A percentile compares a stretch with the other conserved stretches of the same genome.
Conservation (phyloP, 352 stramenopile genomes). For the Pythium plurisporium region DNA sequence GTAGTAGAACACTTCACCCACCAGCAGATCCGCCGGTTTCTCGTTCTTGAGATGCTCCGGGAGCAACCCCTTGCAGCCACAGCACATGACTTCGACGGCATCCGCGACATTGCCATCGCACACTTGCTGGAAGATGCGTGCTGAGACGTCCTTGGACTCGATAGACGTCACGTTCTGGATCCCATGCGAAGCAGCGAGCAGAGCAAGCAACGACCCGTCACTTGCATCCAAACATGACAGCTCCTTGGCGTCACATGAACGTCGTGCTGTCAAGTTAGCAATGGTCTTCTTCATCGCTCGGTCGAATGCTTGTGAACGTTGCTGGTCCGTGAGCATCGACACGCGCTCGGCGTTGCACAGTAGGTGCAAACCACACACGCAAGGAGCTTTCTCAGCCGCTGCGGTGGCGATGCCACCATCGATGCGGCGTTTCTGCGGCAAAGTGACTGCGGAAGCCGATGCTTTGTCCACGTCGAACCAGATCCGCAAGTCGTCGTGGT, state of each 20-base stretch:
- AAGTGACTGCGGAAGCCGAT: conserved; percentile 3
- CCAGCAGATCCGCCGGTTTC: conserved; percentile 47
- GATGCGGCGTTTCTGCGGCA: conserved; percentile 30
- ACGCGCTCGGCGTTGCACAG: conserved; percentile 79
- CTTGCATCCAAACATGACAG: conserved; percentile 70
- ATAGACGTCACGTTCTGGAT: conserved; percentile 60
- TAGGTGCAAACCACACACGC: conserved; percentile 69
- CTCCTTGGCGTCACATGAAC: conserved; percentile 12
- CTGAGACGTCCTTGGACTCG: conserved; percentile 79
- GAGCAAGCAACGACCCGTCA: conserved; percentile 60
- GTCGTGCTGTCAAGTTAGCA: conserved; percentile 6
- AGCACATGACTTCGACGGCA: conserved; percentile 48
- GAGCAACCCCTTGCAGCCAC: conserved; percentile 60
- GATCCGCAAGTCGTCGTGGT: conserved; percentile 71
- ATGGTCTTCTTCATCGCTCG: conserved; percentile 38
- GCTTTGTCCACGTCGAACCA: conserved; percentile 72
- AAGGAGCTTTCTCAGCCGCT: conserved; percentile 44
- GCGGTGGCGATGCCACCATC: background rate
- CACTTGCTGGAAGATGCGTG: conserved; percentile 72
- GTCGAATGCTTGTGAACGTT: conserved; percentile 33
- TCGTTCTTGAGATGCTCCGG: conserved; percentile 53
- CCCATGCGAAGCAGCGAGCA: conserved; percentile 49
- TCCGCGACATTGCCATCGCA: conserved; percentile 44
- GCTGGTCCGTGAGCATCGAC: conserved; percentile 57
- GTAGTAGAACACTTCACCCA: conserved; percentile 82